Percentiles rank a stretch among this genome's conserved stretches.
Conservation (phyloP, 768 basidiomycete species). For the Pleurotus cornucopiae region DNA sequence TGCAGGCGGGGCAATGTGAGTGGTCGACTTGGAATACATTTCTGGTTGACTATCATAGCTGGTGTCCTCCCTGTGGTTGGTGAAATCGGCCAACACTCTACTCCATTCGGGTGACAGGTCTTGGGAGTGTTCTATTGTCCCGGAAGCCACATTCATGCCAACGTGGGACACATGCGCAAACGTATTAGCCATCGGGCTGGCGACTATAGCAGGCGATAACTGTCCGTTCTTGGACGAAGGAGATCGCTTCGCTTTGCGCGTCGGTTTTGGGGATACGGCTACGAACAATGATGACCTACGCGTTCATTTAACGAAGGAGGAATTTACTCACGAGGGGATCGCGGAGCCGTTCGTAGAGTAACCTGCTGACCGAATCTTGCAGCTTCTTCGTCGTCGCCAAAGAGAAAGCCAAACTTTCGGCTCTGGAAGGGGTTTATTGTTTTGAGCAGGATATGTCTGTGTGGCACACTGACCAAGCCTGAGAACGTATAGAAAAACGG, state of each 20-base stretch:
- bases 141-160: slow-evolving; percentile 43
- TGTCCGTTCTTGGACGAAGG: slow-evolving; percentile 19
- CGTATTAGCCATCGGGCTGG: slow-evolving; percentile 52
- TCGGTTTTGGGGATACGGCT: not conserved
- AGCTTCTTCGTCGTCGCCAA: slow-evolving; percentile 47
- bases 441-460: no score
- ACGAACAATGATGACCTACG: not conserved
- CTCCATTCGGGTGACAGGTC: slow-evolving; percentile 54
- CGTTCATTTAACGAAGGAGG: not conserved
- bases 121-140: slow-evolving; percentile 48
- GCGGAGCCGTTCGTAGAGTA: slow-evolving; percentile 20
- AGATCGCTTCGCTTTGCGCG: slow-evolving; percentile 25
- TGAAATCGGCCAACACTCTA: slow-evolving; percentile 5
- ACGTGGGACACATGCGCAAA: slow-evolving; percentile 68
- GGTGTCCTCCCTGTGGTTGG: slow-evolving; percentile 15
- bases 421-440: slow-evolving; percentile 27
- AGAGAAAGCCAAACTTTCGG: slow-evolving; percentile 48
- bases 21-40: slow-evolving; percentile 16
- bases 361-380: slow-evolving; percentile 35
- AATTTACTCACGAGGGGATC: not conserved
- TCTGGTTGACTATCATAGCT: slow-evolving; percentile 4
- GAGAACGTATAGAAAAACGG: slow-evolving; percentile 92
- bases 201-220: slow-evolving; percentile 44
- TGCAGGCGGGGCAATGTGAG: not conserved
- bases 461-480: slow-evolving; percentile 52